Evolutionary conservation across 768 basidiomycete species (phyloP).

Genomic region (Calocybe cyanea): DNA sequence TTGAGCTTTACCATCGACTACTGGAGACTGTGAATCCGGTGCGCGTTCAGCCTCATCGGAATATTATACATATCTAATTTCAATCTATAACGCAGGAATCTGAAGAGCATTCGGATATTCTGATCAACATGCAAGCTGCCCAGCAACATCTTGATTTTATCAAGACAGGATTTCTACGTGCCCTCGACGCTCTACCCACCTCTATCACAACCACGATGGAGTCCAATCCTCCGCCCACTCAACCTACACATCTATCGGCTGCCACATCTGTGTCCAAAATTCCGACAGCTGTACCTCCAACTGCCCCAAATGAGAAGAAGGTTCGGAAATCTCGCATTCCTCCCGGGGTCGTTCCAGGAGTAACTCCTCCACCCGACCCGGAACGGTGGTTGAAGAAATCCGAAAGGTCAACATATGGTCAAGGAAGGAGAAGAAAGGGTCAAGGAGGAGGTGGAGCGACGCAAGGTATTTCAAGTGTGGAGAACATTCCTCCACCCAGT

Average conservation of each 20-base stretch:
- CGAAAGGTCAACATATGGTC: constrained; percentile 59
- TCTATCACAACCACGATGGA: constrained; percentile 53
- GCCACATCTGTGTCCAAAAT: constrained; percentile 26
- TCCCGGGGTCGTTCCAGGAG: constrained; percentile 69
- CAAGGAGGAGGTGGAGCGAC: constrained; percentile 59
- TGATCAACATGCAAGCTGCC: constrained; percentile 80
- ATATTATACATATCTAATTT: constrained; percentile 5
- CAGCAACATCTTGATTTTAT: constrained; percentile 85
- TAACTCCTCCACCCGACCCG: constrained; percentile 80
- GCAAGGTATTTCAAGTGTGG: constrained; percentile 53
- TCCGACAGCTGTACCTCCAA: constrained; percentile 23
- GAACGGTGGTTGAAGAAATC: constrained; percentile 89
- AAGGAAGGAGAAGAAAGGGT: constrained; percentile 50
- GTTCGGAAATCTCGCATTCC: constrained; percentile 68
- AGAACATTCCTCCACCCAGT: constrained; percentile 27
- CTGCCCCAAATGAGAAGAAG: constrained; percentile 34
- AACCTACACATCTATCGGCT: constrained; percentile 27
- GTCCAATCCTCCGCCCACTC: constrained; percentile 55
- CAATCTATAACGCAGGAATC: constrained; percentile 48
- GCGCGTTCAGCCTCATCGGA: constrained; percentile 24
- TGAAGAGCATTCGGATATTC: constrained; percentile 84
- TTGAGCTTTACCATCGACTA: constrained; percentile 77
- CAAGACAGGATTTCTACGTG: constrained; percentile 60
- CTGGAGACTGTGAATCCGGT: constrained; percentile 78
- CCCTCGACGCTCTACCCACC: constrained; percentile 57